phyloP scores from a whole-genome alignment of 83 land plant species.

The Picea mariana region DNA sequence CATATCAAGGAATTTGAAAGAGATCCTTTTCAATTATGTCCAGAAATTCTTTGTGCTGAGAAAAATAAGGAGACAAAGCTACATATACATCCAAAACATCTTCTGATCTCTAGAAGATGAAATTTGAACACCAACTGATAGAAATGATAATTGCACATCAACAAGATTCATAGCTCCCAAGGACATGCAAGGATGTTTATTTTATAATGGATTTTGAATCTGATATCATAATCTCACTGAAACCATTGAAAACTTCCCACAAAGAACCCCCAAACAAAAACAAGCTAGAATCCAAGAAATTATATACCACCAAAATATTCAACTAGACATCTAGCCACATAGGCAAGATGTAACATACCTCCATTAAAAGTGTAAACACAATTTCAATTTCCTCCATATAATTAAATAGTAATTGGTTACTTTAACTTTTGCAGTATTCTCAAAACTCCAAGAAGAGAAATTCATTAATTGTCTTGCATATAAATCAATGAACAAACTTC shows the following conservation, averaged over 20 bases:
- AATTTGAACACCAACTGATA: conserved; percentile 43
- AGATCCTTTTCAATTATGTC: too few species aligned
- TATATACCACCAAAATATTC: conserved; percentile 57
- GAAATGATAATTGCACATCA: conserved; percentile 35
- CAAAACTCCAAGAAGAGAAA: too few species aligned
- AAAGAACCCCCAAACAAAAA: conserved; percentile 49
- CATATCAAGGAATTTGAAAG: too few species aligned
- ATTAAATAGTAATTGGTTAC: too few species aligned
- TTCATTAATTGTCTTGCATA: too few species aligned
- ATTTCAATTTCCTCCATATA: too few species aligned
- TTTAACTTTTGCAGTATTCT: too few species aligned
- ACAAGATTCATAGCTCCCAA: conserved; percentile 2
- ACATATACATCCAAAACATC: conserved; percentile 12
- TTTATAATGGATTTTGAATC: conserved; percentile 20
- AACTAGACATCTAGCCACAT: conserved; percentile 44
- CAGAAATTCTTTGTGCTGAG: too few species aligned
- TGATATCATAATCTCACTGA: conserved; percentile 31
- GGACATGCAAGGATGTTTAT: conserved; percentile 7
- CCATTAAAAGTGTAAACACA: too few species aligned
- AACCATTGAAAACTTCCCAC: conserved; percentile 30
- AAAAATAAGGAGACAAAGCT: too few species aligned
- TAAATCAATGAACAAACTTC: too few species aligned
- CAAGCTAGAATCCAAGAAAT: conserved; percentile 33
- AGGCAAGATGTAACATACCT: conserved; percentile 8
- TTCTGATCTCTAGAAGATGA: conserved; percentile 22